These are phyloP conservation scores for Vairimorpha necatrix DNA, from an alignment of 371 early-diverging fungal genomes.

Conservation along the genomic window DNA sequence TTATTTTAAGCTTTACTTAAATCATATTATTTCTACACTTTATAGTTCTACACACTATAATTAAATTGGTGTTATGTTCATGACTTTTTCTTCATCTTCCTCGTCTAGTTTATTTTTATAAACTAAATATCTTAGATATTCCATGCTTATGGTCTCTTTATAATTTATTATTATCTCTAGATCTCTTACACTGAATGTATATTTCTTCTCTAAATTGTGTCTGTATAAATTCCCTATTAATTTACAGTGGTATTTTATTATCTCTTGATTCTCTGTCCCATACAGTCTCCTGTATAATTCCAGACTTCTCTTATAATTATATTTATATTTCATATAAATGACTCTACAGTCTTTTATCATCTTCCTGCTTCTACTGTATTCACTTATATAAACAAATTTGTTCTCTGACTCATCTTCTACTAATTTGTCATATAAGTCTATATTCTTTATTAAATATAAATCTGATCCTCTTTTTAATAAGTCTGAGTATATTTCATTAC, in stretches of 20 bases:
- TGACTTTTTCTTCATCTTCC: background rate
- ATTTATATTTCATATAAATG: background rate
- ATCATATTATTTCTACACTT: too few species aligned
- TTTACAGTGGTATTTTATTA: background rate
- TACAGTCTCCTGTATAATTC: background rate
- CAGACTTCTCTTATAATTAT: background rate
- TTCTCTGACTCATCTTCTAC: slow-evolving; percentile 5
- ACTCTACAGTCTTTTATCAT: slow-evolving; percentile 5
- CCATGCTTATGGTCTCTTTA: background rate
- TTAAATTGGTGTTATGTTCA: too few species aligned
- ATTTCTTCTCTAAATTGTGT: slow-evolving; percentile 1
- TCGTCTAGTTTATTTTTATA: slow-evolving; percentile 4
- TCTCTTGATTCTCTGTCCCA: background rate
- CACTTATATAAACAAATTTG: slow-evolving; percentile 40
- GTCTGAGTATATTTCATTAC: slow-evolving; percentile 22
- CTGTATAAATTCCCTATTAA: background rate
- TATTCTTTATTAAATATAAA: slow-evolving; percentile 36
- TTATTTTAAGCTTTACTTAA: too few species aligned
- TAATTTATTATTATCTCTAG: background rate
- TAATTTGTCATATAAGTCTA: slow-evolving; percentile 22
- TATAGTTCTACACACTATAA: too few species aligned
- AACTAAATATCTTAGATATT: slow-evolving; percentile 1
- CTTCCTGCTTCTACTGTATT: slow-evolving; percentile 8
- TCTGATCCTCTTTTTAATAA: background rate
- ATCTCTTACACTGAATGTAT: background rate